These are phyloP conservation scores for Alternaria solani DNA, from an alignment of 2,329 filamentous ascomycete genomes.

Conservation along the genomic window DNA sequence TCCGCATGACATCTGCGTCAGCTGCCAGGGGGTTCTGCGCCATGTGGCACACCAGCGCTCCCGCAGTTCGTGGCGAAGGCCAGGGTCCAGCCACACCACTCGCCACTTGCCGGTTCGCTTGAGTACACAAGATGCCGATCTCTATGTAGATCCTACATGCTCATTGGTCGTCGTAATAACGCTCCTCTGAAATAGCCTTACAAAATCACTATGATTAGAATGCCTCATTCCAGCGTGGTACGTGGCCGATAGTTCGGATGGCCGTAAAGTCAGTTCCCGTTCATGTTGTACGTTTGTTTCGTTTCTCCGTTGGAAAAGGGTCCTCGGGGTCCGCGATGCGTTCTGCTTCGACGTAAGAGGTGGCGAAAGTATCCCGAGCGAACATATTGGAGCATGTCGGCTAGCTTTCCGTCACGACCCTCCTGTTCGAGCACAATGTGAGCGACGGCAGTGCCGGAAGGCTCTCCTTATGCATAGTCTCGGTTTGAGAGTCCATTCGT, in stretches of 20 bases:
- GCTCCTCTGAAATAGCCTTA: conserved; percentile 1
- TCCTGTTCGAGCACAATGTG: conserved; percentile 1
- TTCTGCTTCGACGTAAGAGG: not conserved
- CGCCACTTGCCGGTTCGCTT: conserved; percentile 18
- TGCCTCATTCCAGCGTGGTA: not conserved
- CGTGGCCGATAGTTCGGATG: not conserved
- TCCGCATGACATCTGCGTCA: conserved; percentile 7
- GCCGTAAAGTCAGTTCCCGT: not conserved
- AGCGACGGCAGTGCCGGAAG: conserved; percentile 5
- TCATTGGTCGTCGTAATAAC: conserved; percentile 14
- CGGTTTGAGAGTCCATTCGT: not conserved
- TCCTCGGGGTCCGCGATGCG: conserved; percentile 10
- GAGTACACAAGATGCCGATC: conserved; percentile 15
- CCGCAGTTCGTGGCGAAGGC: conserved; percentile 20
- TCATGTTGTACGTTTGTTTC: conserved; percentile 1
- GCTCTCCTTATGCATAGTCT: not conserved
- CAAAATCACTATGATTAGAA: conserved; percentile 10
- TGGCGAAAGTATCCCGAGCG: conserved; percentile 8
- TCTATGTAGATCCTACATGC: conserved; percentile 5
- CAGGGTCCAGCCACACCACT: conserved; percentile 16
- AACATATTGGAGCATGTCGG: conserved; percentile 1
- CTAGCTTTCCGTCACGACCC: not conserved
- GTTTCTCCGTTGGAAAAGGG: not conserved
- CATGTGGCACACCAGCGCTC: conserved; percentile 16
- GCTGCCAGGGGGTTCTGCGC: conserved; percentile 5